Conservation (phyloP, 2,329 filamentous ascomycete species). For the Fusarium albidum region DNA sequence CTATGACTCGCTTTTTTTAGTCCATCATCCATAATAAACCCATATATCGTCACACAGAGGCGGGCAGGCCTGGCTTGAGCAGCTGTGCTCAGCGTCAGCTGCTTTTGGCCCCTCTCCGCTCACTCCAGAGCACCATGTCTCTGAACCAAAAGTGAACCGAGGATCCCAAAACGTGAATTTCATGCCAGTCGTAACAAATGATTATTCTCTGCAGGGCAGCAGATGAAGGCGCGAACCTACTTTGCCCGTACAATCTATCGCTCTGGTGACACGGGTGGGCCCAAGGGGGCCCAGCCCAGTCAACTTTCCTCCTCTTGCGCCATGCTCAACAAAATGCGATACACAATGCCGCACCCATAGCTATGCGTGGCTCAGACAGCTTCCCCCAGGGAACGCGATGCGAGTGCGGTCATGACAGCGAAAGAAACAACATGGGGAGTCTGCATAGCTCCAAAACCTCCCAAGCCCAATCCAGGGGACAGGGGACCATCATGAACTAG, state of each 20-base stretch:
- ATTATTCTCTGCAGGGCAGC: constrained; percentile 43
- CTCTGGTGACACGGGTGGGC: constrained; percentile 39
- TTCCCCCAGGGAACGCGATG: constrained; percentile 40
- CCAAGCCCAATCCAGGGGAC: constrained; percentile 17
- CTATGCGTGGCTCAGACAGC: constrained; percentile 23
- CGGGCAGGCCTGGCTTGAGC: not conserved
- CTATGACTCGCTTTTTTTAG: not conserved
- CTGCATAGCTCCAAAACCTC: constrained; percentile 18
- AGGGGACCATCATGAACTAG: constrained; percentile 16
- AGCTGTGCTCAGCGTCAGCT: not conserved
- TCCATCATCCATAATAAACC: not conserved
- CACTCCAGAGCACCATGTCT: constrained; percentile 1
- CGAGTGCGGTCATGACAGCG: constrained; percentile 22
- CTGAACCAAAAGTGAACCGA: constrained; percentile 3
- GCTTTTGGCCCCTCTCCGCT: not conserved
- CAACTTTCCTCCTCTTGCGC: constrained; percentile 36
- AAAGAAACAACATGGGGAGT: constrained; percentile 18
- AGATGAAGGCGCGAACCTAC: constrained; percentile 47
- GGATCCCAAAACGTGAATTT: constrained; percentile 31
- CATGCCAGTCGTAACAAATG: constrained; percentile 43
- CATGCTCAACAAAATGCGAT: constrained; percentile 37
- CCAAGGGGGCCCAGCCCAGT: constrained; percentile 28
- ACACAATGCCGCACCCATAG: constrained; percentile 28
- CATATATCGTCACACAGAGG: not conserved
- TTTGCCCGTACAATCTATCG: constrained; percentile 50